Evolutionary conservation across 129 eudicot species (phyloP), one percentile per base, ranked within the genome.

Genomic region (Ambrosia artemisiifolia): DNA sequence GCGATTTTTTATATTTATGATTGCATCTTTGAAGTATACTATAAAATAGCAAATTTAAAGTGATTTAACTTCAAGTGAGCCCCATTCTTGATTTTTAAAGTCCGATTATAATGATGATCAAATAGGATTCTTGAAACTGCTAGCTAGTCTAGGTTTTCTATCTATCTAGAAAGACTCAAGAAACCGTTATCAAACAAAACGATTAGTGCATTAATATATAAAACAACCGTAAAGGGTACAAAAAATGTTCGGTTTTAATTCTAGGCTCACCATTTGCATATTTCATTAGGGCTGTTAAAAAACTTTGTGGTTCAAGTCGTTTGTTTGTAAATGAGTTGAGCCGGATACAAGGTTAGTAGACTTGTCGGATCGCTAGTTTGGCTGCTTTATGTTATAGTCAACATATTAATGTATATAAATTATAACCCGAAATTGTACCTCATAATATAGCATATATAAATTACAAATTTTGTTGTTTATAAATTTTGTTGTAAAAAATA

Each of bases 51-150:
- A 66, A 62, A 63, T 60, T 78, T 71, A 53, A 70, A 72, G 77
- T 42, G 72, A 71, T 63, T 63, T 63, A 78, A 63, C 43, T 40
- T 70, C 57, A 78, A 63, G 36, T 69, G 81, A 77, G 72, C 81
- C 76, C 63, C 65, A 48, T 24, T 62, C 40, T 35, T 69, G 40
- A 77, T 48, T 61, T 68, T 60, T 5, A 48, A 49, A 50, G 69
- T 69, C 35, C 20, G 44, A 28, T 75, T 40, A 40, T 60, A 60
- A 60, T 51, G 38, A 49, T 34, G 16, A 19, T 74, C 64, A 35
- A 18, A 36, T 38, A 38, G 9, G 75, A 7, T 60, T 46, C 30
- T 53, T 61, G 38, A 48, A 59, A 32, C 60, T 16, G 47, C 34
- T 64, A 24, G 16, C 54, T 50, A 20, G 35, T 20, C 64, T 64